These are phyloP conservation scores for Paramecium pentaurelia DNA, from an alignment of 73 alveolate genomes.

Conservation along the genomic window DNA sequence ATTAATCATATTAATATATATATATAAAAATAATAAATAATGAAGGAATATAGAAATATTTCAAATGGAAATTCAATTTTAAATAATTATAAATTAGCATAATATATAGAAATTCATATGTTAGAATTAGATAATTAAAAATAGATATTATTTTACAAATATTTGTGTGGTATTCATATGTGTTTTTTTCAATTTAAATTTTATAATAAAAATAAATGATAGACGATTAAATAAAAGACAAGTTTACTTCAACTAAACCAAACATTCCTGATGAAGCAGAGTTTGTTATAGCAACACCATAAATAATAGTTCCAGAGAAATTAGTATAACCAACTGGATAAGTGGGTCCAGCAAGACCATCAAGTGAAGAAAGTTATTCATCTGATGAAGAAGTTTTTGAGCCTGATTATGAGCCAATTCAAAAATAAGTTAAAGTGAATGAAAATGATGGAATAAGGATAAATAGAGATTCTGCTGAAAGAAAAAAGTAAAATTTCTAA, in stretches of 20 bases:
- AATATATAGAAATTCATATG: background rate
- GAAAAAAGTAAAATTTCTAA: background rate
- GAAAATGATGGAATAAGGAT: background rate
- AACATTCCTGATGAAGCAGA: background rate
- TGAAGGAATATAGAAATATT: too few relatives aligned
- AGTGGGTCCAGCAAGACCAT: slow-evolving; percentile 25
- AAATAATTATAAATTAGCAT: background rate
- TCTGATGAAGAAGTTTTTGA: slow-evolving; percentile 34
- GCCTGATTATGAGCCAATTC: background rate
- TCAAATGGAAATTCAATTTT: too few relatives aligned
- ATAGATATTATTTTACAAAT: slow-evolving; percentile 65
- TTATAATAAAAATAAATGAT: background rate
- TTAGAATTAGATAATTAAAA: slow-evolving; percentile 56
- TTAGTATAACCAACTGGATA: background rate
- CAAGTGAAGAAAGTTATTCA: background rate
- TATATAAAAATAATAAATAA: too few relatives aligned
- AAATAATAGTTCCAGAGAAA: background rate
- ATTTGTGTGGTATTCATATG: background rate
- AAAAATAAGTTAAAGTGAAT: background rate
- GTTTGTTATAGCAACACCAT: background rate
- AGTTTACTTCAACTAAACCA: slow-evolving; percentile 12
- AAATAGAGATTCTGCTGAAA: background rate
- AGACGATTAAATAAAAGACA: background rate
- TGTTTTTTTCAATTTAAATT: background rate
- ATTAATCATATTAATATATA: too few relatives aligned